Percentiles rank a stretch among this genome's conserved stretches.
Evolutionary conservation across 805 yeast genomes (phyloP).

Genomic region (Cyberlindnera japonica): DNA sequence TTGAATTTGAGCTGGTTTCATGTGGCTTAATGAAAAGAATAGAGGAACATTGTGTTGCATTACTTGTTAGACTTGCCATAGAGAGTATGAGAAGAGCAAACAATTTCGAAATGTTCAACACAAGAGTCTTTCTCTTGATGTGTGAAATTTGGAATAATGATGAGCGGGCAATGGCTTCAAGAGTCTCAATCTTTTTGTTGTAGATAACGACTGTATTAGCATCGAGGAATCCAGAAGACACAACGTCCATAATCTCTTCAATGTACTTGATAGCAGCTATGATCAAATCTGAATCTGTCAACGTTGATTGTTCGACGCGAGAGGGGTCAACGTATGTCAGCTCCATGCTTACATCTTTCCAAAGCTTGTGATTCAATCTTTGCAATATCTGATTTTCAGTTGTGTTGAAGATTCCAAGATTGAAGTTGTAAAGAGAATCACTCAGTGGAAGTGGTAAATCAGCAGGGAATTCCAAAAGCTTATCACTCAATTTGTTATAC

Average conservation of each 20-base stretch:
- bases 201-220: slow-evolving; percentile 24
- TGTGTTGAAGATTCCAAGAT: slow-evolving; percentile 21
- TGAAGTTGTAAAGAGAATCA: slow-evolving; percentile 21
- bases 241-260: slow-evolving; percentile 35
- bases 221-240: slow-evolving; percentile 27
- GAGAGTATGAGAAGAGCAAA: slow-evolving; percentile 32
- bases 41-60: slow-evolving; percentile 30
- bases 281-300: slow-evolving; percentile 29
- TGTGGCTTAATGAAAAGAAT: slow-evolving; percentile 37
- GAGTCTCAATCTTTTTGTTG: slow-evolving; percentile 25
- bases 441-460: slow-evolving; percentile 34
- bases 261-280: slow-evolving; percentile 30
- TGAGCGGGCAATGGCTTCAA: slow-evolving; percentile 19
- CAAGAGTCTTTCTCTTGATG: slow-evolving; percentile 28
- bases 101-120: slow-evolving; percentile 35
- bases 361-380: slow-evolving; percentile 14
- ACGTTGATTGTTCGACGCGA: slow-evolving; percentile 3
- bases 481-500: slow-evolving; percentile 21
- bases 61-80: slow-evolving; percentile 28
- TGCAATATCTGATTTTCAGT: slow-evolving; percentile 14
- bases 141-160: slow-evolving; percentile 25
- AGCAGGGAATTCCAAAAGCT: slow-evolving; percentile 29
- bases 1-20: slow-evolving; percentile 25
- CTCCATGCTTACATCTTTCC: slow-evolving; percentile 19
- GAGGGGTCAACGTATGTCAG: slow-evolving; percentile 12